Evolutionary conservation across 768 basidiomycete species (phyloP), one percentile per base, ranked within the genome.

Genomic region (Kwoniella dejecticola): DNA sequence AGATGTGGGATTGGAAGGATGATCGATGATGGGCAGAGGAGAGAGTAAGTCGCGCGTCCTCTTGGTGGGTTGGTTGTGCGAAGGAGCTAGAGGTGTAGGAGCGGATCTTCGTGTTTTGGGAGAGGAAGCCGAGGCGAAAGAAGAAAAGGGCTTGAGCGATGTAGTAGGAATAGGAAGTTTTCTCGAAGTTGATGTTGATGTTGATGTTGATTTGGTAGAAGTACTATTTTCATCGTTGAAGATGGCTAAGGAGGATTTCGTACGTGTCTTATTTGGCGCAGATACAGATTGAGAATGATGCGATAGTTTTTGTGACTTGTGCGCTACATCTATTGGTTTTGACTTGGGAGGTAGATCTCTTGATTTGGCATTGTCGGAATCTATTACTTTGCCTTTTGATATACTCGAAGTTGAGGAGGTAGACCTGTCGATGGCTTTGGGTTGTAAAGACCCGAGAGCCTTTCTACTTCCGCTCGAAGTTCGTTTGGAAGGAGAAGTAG

Each of bases 11-110:
- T 29, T 46, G 27, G 47, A 21, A 38, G 46, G 1, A 36, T 33
- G 38, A 23, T 46, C 33, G 24, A 45, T n/a, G 40, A 60, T 60
- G 38, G 58, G 58, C 26, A 60, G 36, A 31, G 58, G 58, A 15
- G 58, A 60, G 6, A 60, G 41, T 30, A 60, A 36, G 23, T 60
- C 58, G 6, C 58, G 49, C 15, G 49, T 15, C 19, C 58, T 33
- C 38, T 60, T 60, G 26, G 30, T 30, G 10, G 49, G 24, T 33
- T 45, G 50, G 17, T 47, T 19, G 21, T 21, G 56, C n/a, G 36
- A 29, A 3, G 53, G 13, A 45, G 54, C 30, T 33, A 56, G 21
- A 21, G 54, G 27, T 6, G 54, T 30, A 30, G 54, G 26, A 11
- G 54, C 54, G 5, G 44, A 31, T 36, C 26, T 56, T 21, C 54